phyloP scores from a whole-genome alignment of 2,329 filamentous ascomycete species.

The Curvularia sp. region DNA sequence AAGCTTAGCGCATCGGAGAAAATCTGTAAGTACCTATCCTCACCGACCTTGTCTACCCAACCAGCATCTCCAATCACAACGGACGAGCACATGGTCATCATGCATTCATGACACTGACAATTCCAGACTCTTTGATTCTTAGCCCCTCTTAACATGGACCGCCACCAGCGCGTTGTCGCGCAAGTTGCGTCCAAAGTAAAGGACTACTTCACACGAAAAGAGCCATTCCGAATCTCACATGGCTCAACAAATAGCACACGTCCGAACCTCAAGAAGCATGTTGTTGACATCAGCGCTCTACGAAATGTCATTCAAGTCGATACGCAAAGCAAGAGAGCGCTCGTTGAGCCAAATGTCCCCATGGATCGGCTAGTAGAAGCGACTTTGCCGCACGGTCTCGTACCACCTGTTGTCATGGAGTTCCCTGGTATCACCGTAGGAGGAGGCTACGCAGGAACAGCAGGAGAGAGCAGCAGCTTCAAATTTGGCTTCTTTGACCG shows the following conservation, averaged over 20 bases:
- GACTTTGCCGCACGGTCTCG: conserved; percentile 62
- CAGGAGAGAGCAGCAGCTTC: conserved; percentile 74
- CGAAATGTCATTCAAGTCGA: conserved; percentile 69
- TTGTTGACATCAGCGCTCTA: conserved; percentile 72
- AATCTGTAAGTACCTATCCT: conserved; percentile 23
- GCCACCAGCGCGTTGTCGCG: conserved; percentile 55
- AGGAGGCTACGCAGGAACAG: conserved; percentile 71
- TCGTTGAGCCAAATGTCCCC: conserved; percentile 74
- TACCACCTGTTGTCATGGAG: conserved; percentile 74
- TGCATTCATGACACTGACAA: conserved; percentile 32
- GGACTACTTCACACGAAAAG: conserved; percentile 59
- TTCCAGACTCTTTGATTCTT: conserved; percentile 16
- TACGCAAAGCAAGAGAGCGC: conserved; percentile 59
- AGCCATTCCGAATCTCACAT: conserved; percentile 77
- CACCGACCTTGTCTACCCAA: conserved; percentile 9
- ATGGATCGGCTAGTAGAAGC: conserved; percentile 70
- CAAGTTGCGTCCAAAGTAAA: conserved; percentile 57
- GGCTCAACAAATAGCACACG: conserved; percentile 80
- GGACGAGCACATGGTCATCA: conserved; percentile 12
- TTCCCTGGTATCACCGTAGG: conserved; percentile 76
- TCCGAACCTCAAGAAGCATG: conserved; percentile 52
- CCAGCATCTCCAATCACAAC: conserved; percentile 1
- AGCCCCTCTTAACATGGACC: conserved; percentile 41
- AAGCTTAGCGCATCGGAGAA: conserved; percentile 25
- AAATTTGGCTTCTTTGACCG: conserved; percentile 71